Conservation (phyloP, 78 protist genomes). For the Capsaspora owczarzaki region DNA sequence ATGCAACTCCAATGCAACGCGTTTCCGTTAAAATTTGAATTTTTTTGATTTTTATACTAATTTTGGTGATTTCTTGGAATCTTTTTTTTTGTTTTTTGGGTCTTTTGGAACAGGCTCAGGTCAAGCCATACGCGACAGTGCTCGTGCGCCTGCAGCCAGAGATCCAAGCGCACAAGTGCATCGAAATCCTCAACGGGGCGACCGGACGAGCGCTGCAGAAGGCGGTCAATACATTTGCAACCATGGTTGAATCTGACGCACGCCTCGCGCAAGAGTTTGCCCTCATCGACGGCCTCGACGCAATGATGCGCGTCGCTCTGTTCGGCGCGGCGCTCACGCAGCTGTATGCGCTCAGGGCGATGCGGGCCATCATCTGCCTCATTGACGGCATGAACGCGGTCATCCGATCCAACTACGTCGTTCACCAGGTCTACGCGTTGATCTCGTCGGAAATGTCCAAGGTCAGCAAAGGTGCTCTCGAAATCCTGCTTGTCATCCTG, state of each 20-base stretch:
- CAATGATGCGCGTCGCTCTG: neutral
- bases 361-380: neutral
- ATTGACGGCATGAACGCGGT: neutral
- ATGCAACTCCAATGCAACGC: no score
- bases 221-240: neutral
- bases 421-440: neutral
- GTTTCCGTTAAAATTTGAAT: no score
- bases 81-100: no score
- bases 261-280: neutral
- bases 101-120: neutral
- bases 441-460: neutral
- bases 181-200: neutral
- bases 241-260: neutral
- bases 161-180: neutral
- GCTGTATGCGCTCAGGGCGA: neutral
- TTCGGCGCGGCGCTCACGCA: neutral
- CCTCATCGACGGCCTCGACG: neutral
- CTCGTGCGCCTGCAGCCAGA: neutral
- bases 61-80: no score
- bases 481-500: neutral
- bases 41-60: no score
- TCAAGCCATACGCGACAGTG: neutral
- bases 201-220: neutral
- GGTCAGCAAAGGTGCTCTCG: neutral
- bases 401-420: neutral